These are phyloP conservation scores for Hypoxylon lienhwacheense DNA, from an alignment of 495 filamentous ascomycete species.

Conservation along the genomic window DNA sequence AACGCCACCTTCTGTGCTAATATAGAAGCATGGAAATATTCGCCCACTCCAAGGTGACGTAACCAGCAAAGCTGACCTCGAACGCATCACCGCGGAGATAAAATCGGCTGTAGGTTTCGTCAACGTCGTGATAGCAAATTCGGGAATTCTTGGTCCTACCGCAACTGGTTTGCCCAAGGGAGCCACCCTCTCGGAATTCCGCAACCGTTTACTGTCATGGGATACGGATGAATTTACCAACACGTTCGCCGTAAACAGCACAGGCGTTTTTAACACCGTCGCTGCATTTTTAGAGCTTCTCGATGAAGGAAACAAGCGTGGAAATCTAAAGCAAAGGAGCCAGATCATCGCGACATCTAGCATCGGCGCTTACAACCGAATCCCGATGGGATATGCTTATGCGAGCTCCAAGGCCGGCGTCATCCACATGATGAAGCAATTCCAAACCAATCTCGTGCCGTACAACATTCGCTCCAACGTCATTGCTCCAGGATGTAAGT, in stretches of 20 bases:
- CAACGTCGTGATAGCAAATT: slow-evolving; percentile 62
- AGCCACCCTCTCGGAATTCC: slow-evolving; percentile 46
- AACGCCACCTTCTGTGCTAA: not conserved
- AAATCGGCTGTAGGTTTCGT: slow-evolving; percentile 53
- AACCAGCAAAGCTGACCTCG: slow-evolving; percentile 56
- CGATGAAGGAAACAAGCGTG: slow-evolving; percentile 57
- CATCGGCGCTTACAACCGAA: slow-evolving; percentile 54
- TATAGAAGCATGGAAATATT: slow-evolving; percentile 46
- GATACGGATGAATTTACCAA: slow-evolving; percentile 53
- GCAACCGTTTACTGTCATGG: slow-evolving; percentile 47
- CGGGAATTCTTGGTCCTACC: slow-evolving; percentile 55
- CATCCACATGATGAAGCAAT: slow-evolving; percentile 59
- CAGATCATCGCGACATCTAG: slow-evolving; percentile 59
- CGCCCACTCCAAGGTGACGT: slow-evolving; percentile 59
- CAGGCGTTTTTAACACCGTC: slow-evolving; percentile 55
- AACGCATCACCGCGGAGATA: slow-evolving; percentile 49
- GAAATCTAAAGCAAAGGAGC: slow-evolving; percentile 49
- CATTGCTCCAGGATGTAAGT: slow-evolving; percentile 58
- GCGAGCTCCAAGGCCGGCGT: slow-evolving; percentile 56
- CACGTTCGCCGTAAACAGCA: slow-evolving; percentile 54
- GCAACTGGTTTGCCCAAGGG: slow-evolving; percentile 35
- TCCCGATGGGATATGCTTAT: slow-evolving; percentile 54
- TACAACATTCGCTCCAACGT: slow-evolving; percentile 59
- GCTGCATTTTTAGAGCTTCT: slow-evolving; percentile 60
- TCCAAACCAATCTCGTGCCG: slow-evolving; percentile 50